Base-by-base conservation (phyloP, 108 stramenopile species). In the Ochromonas danica region DNA sequence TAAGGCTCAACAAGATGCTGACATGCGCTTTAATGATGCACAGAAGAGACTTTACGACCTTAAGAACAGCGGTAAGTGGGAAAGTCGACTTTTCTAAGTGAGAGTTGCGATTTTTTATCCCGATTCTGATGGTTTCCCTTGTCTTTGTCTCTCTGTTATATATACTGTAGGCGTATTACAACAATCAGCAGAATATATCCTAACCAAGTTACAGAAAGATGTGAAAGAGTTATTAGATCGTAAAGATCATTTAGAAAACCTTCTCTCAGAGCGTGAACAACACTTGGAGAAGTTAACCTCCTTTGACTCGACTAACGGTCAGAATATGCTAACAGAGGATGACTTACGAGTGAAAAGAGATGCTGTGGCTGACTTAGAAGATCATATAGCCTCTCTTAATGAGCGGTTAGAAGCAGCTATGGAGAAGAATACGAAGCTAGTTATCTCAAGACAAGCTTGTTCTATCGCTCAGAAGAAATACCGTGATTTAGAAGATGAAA, bases 391-490 rank as follows among this genome's bases (percentile, higher is more conserved):
- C 1, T 22, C 31, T 17, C 39, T 85, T 33, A 43, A 38, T 61
- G 78, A 84, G 70, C 57, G 86, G 39, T 51, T 88, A 27, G 86
- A 84, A 14, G 81, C 85, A 61, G 63, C 78, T 22, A 22, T 84
- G 40, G 77, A 61, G 43, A 43, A 42, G 36, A 70, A 88, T 60
- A 67, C 57, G 77, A 85, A 81, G 42, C 71, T 85, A 35, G 80
- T 33, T 17, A 63, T 83, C 72, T 88, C 77, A 60, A 67, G 83
- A 10, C 82, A 84, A 62, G 78, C 79, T n/a, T 62, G 60, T 36
- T 62, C 79, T 22, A 72, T 89, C 61, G 82, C 90, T 39, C 82
- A 85, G 1, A 79, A 83, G 17, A 84, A 78, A 57, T 80, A 88
- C 39, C 43, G 38, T 1, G 74, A 83, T 38, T 88, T 87, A 67